A percentile compares a stretch with the other conserved stretches of the same genome.
These are phyloP conservation scores for Aspergillus bombycis DNA, from an alignment of 2,329 filamentous ascomycete species.

Conservation along the genomic window DNA sequence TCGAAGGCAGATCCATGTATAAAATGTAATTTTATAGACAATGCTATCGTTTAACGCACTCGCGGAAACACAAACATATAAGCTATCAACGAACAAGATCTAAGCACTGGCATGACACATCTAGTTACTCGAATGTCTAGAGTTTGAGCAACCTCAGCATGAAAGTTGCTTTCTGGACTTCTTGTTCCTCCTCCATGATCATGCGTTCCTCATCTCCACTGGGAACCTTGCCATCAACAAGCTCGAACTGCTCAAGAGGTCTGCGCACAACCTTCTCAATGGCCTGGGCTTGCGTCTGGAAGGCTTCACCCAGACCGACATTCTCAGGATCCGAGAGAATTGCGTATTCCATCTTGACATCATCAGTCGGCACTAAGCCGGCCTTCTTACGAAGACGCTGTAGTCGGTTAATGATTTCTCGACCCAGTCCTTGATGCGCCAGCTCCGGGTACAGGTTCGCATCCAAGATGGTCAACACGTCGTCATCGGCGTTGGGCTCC, in stretches of 20 bases:
- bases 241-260: slow-evolving; percentile 71
- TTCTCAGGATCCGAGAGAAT: slow-evolving; percentile 78
- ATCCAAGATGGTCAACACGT: slow-evolving; percentile 91
- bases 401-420: slow-evolving; percentile 91
- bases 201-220: slow-evolving; percentile 60
- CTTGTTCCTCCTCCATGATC: slow-evolving; percentile 81
- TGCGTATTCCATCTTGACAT: slow-evolving; percentile 91
- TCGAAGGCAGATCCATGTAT: not conserved
- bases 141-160: slow-evolving; percentile 75
- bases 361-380: slow-evolving; percentile 85
- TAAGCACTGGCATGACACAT: not conserved
- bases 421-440: slow-evolving; percentile 81
- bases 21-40: slow-evolving; percentile 9
- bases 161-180: slow-evolving; percentile 81
- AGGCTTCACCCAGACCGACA: slow-evolving; percentile 71
- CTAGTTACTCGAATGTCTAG: slow-evolving; percentile 44
- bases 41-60: slow-evolving; percentile 13
- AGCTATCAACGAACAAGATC: slow-evolving; percentile 8
- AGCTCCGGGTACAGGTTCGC: slow-evolving; percentile 80
- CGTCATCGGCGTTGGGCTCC: slow-evolving; percentile 85
- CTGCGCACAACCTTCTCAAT: slow-evolving; percentile 80
- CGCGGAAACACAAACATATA: not conserved
- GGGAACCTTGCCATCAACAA: slow-evolving; percentile 61
- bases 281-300: slow-evolving; percentile 66
- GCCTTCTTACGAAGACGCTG: slow-evolving; percentile 94